Percentiles rank a stretch among this genome's conserved stretches.
Evolutionary conservation across 2,329 filamentous ascomycete genomes (phyloP).

Genomic region (Diaporthe ilicicola): DNA sequence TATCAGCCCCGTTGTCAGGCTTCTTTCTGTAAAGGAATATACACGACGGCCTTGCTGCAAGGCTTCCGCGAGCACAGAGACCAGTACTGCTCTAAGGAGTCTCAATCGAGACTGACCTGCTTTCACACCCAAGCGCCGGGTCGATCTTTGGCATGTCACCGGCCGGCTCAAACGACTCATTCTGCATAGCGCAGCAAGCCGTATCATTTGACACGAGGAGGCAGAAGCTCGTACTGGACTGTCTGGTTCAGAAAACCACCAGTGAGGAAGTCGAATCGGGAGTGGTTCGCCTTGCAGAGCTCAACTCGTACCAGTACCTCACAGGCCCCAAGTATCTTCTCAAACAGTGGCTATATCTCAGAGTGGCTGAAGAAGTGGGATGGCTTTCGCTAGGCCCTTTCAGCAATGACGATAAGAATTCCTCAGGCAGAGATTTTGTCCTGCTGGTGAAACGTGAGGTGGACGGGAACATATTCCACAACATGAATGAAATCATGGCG

Average conservation of each 20-base stretch:
- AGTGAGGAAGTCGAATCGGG: not conserved
- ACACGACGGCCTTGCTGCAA: conserved; percentile 42
- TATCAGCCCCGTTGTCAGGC: not conserved
- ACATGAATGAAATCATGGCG: conserved; percentile 41
- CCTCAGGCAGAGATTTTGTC: conserved; percentile 29
- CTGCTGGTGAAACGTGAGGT: conserved; percentile 42
- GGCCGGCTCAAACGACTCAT: conserved; percentile 12
- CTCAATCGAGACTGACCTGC: conserved; percentile 21
- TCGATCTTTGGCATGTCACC: not conserved
- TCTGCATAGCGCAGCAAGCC: conserved; percentile 18
- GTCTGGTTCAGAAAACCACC: not conserved
- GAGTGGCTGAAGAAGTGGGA: not conserved
- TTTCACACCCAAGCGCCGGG: conserved; percentile 6
- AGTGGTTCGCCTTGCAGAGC: not conserved
- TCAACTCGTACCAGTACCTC: conserved; percentile 23
- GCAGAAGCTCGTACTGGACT: conserved; percentile 11
- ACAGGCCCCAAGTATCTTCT: conserved; percentile 15
- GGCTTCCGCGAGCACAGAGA: conserved; percentile 36
- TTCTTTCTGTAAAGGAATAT: not conserved
- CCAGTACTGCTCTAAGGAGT: conserved; percentile 18
- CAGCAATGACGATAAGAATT: not conserved
- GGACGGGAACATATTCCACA: conserved; percentile 40
- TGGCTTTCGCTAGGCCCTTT: not conserved
- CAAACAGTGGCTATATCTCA: not conserved
- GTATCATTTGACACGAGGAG: not conserved